Percentiles rank a stretch among this genome's conserved stretches.
These are phyloP conservation scores for Arthrobotrys megalospora DNA, from an alignment of 2,329 filamentous ascomycete genomes.

Conservation along the genomic window DNA sequence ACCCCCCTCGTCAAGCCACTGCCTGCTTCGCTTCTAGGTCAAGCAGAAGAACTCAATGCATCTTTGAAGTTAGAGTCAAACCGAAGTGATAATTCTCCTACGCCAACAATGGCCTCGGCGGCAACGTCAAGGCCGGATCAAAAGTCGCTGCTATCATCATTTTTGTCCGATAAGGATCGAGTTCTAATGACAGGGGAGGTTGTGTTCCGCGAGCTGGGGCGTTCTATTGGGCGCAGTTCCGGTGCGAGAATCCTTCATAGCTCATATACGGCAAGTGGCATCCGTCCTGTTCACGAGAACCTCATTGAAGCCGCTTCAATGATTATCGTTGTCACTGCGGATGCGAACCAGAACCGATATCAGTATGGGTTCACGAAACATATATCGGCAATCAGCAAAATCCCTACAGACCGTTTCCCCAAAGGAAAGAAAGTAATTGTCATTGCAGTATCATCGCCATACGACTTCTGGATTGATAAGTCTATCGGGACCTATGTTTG, in stretches of 20 bases:
- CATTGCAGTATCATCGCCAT: constrained; percentile 92
- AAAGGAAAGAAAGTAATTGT: constrained; percentile 92
- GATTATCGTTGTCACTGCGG: constrained; percentile 82
- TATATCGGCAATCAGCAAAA: constrained; percentile 93
- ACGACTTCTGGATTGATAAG: constrained; percentile 95
- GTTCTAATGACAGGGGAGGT: constrained; percentile 88
- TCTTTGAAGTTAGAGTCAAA: constrained; percentile 38
- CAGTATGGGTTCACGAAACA: constrained; percentile 97
- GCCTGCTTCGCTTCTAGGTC: constrained; percentile 56
- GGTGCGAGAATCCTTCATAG: constrained; percentile 85
- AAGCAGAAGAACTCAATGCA: constrained; percentile 44
- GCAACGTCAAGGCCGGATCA: constrained; percentile 45
- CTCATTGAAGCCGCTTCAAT: constrained; percentile 76
- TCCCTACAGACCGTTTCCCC: constrained; percentile 78
- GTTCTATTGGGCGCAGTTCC: constrained; percentile 87
- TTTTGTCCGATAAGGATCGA: constrained; percentile 71
- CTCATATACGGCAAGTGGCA: constrained; percentile 81
- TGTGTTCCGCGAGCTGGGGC: constrained; percentile 90
- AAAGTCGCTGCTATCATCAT: constrained; percentile 43
- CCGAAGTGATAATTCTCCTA: constrained; percentile 70
- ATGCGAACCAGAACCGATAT: constrained; percentile 93
- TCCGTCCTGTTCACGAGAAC: constrained; percentile 76
- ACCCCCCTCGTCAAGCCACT: constrained; percentile 74
- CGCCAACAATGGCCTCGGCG: constrained; percentile 62
- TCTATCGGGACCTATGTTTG: constrained; percentile 64